Percentiles rank a stretch among this genome's conserved stretches.
Conservation (phyloP, 805 yeast genomes). For the Lipomyces starkeyi region DNA sequence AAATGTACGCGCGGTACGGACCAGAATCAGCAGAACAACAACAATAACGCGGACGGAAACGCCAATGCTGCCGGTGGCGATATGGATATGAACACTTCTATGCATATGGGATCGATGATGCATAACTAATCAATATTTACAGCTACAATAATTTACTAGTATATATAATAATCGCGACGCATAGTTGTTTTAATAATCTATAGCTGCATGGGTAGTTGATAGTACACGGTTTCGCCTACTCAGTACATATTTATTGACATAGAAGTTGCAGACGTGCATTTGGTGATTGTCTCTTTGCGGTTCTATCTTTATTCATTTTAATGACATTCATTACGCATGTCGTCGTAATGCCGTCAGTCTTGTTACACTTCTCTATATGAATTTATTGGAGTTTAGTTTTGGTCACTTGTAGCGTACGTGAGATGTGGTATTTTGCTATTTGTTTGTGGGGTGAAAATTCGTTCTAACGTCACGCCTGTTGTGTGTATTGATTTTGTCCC, state of each 20-base stretch:
- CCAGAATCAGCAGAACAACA: conserved; percentile 17
- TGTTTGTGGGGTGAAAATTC: background rate
- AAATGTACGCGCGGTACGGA: conserved; percentile 29
- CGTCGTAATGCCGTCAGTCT: background rate
- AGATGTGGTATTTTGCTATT: background rate
- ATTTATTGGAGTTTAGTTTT: background rate
- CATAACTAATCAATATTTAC: too few species aligned
- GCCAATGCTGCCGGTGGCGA: background rate
- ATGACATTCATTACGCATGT: background rate
- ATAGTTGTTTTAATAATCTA: too few species aligned
- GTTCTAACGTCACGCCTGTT: background rate
- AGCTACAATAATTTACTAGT: too few species aligned
- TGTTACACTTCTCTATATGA: background rate
- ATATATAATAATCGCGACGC: too few species aligned
- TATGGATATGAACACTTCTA: too few species aligned
- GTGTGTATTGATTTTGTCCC: background rate
- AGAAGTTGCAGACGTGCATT: background rate
- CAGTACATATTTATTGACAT: background rate
- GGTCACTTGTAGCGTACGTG: background rate
- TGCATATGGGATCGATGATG: too few species aligned
- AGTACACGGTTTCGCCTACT: too few species aligned
- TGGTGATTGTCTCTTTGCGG: background rate
- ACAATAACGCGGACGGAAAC: conserved; percentile 13
- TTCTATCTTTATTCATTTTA: background rate
- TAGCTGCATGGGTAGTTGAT: too few species aligned